Evolutionary conservation across 139 green algal genomes (phyloP), one percentile per base, ranked within the genome.

Genomic region (Picochlorum sp.): DNA sequence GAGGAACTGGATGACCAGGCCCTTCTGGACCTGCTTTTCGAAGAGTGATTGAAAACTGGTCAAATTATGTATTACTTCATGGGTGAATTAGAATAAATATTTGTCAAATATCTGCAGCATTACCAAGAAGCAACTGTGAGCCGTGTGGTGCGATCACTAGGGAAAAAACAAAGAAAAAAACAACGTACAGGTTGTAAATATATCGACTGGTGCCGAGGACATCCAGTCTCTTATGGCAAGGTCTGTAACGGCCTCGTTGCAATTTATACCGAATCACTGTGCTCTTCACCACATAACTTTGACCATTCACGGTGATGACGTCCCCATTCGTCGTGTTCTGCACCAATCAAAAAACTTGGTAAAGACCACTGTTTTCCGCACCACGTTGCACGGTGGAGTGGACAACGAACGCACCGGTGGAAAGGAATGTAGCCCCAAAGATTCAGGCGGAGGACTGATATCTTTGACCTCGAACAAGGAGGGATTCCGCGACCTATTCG

Each of bases 321-420:
- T 85, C 78, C 1, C 80, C 80, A 11, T 85, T 86, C 64, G 82
- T 64, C 4, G 78, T 75, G 56, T 74, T 77, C 56, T 72, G 62
- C 62, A 66, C 37, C 49, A 66, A 45, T 14, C 0, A 23, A 34
- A 13, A 30, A 6, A 24, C 15, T 41, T 45, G 18, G 11, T n/a
- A 58, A 30, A 68, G 2, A 56, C 54, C 8, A 68, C 15, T 57
- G 10, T 34, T 26, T 32, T 18, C 7, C 9, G 30, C 9, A 34
- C 61, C 56, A 49, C 18, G 11, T 46, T 28, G 26, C 26, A 3
- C 26, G 26, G 26, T 30, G 3, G 26, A 30, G 26, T 30, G 26
- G 26, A 30, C 4, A 30, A 30, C 26, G 26, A 4, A 69, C 69
- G 26, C 47, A 75, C 69, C 69, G 49, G 47, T 32, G 73, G 76